phyloP scores from a whole-genome alignment of 495 filamentous ascomycete genomes.

The Trichocladium antarcticum region DNA sequence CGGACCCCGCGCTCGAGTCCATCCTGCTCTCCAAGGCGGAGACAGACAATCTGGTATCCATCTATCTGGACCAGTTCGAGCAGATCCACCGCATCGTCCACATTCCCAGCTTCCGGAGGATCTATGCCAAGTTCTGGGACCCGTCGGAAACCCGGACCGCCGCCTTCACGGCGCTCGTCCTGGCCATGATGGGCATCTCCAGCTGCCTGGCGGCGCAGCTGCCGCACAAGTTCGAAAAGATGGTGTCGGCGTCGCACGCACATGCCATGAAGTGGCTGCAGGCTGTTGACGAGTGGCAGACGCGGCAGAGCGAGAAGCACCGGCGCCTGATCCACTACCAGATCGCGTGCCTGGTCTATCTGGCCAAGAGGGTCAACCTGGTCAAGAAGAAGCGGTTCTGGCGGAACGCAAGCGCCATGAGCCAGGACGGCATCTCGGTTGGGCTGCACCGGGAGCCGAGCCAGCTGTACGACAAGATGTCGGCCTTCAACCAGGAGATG shows the following conservation, averaged over 20 bases:
- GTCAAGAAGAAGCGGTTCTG: constrained; percentile 44
- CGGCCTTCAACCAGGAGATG: constrained; percentile 52
- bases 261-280: constrained; percentile 31
- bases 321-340: constrained; percentile 37
- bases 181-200: constrained; percentile 33
- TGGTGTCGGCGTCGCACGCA: constrained; percentile 25
- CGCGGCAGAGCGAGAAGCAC: constrained; percentile 33
- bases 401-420: constrained; percentile 43
- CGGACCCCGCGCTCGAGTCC: constrained; percentile 28
- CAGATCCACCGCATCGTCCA: constrained; percentile 39
- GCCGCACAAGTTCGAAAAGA: constrained; percentile 28
- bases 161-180: constrained; percentile 37
- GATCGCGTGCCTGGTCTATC: constrained; percentile 35
- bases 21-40: constrained; percentile 31
- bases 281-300: constrained; percentile 29
- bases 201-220: constrained; percentile 27
- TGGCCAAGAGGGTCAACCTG: constrained; percentile 36
- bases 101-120: constrained; percentile 34
- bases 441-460: constrained; percentile 46
- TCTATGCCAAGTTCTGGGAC: constrained; percentile 38
- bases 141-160: constrained; percentile 28
- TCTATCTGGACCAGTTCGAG: constrained; percentile 38
- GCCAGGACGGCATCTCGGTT: constrained; percentile 46
- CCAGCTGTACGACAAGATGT: constrained; percentile 25
- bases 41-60: constrained; percentile 27